Base-by-base conservation (phyloP, 352 stramenopile species). In the Phytopythium vexans region DNA sequence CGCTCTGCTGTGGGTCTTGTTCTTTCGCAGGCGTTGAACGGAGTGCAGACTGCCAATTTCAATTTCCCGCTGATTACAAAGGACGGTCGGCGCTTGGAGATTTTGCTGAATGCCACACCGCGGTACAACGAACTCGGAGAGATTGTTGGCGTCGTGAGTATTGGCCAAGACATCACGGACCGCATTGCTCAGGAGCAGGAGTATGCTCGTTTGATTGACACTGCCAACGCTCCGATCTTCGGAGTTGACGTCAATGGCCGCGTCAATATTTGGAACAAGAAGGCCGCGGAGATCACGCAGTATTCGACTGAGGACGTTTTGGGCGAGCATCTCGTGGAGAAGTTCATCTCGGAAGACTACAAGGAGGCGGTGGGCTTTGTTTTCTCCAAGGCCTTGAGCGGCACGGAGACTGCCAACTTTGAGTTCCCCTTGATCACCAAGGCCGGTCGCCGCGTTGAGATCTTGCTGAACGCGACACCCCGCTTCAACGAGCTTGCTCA, bases 261-360 rank as follows among this genome's bases (percentile, higher is more conserved):
- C 15, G 86, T 96, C 7, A 94, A 93, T 48, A 95, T 95, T 56
- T 96, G 86, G 86, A 96, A 98, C 62, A 82, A 96, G 43, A 97
- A 97, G 58, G 87, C 88, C 8, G 82, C 81, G 8, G 82, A 94
- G 27, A 92, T 94, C 52, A 97, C 91, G 37, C 88, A 96, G 60
- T 98, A 96, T 61, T 74, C 74, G 6, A 82, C 80, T 3, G 64
- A 89, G 9, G 92, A 98, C 61, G 92, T 97, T 6, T 78, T 98
- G 65, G 91, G 82, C 0, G 68, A 89, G 53, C 79, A 93, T 2
- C 58, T 98, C 4, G 88, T 98, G 6, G 71, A 97, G 36, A 85
- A 93, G 49, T 97, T 97, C 52, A 97, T 98, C 52, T 85, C 75
- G 1, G 64, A 82, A 45, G 74, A 95, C 34, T 88, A 93, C 43